Conservation (phyloP, 2,329 filamentous ascomycete genomes). For the Colletotrichum cereale region DNA sequence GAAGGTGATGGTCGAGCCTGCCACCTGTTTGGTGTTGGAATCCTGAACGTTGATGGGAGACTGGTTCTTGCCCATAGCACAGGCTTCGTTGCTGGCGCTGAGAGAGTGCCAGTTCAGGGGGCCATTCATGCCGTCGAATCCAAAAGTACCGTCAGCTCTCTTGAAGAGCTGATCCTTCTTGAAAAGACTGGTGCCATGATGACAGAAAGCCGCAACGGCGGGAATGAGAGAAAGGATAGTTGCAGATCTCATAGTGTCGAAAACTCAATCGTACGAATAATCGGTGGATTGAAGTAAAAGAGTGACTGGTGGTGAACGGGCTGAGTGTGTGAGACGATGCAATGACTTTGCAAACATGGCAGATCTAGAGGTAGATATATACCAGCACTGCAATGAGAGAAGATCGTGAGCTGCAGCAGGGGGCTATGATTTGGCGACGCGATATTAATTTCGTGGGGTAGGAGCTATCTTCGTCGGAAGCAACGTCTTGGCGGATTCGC, state of each 20-base stretch:
- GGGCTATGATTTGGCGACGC: slow-evolving; percentile 18
- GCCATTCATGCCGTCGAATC: slow-evolving; percentile 57
- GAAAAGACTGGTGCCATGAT: slow-evolving; percentile 53
- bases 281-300: slow-evolving; percentile 10
- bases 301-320: slow-evolving; percentile 17
- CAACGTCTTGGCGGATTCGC: slow-evolving; percentile 32
- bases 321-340: slow-evolving; percentile 11
- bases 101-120: slow-evolving; percentile 67
- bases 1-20: slow-evolving; percentile 50
- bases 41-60: slow-evolving; percentile 67
- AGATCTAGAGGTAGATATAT: slow-evolving; percentile 34
- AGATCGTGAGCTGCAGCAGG: slow-evolving; percentile 14
- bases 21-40: slow-evolving; percentile 38
- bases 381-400: slow-evolving; percentile 17
- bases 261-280: background rate
- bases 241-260: slow-evolving; percentile 43
- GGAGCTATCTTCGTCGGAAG: slow-evolving; percentile 16
- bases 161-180: slow-evolving; percentile 42
- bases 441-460: slow-evolving; percentile 33
- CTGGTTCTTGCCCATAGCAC: slow-evolving; percentile 62
- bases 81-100: slow-evolving; percentile 58
- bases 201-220: slow-evolving; percentile 45
- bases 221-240: slow-evolving; percentile 41
- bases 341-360: slow-evolving; percentile 8
- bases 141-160: slow-evolving; percentile 49